phyloP scores from a whole-genome alignment of 306 rosid genomes.

The Casuarina equisetifolia region DNA sequence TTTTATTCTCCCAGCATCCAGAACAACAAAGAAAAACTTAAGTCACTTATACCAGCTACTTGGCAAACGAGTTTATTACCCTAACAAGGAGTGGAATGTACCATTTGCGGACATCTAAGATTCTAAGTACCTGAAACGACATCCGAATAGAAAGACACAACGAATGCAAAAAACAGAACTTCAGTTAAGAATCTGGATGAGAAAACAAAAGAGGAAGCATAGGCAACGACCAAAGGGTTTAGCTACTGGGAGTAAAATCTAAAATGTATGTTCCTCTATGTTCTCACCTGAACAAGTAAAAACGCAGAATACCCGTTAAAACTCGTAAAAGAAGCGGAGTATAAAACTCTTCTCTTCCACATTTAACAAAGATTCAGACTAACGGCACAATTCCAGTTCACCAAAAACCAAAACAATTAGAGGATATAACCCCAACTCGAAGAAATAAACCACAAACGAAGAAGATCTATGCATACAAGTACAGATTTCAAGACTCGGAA shows the following conservation, averaged over 20 bases:
- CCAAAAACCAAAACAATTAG: background rate
- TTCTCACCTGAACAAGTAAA: background rate
- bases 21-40: background rate
- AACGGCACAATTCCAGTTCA: background rate
- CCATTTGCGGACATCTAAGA: background rate
- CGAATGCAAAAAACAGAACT: conserved; percentile 29
- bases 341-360: background rate
- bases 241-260: background rate
- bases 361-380: background rate
- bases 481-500: background rate
- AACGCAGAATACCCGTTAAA: background rate
- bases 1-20: background rate
- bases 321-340: background rate
- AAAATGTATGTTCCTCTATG: background rate
- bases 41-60: background rate
- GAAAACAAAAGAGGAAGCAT: background rate
- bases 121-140: background rate
- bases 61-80: background rate
- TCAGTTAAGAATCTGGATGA: background rate
- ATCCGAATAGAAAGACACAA: conserved; percentile 19
- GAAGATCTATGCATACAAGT: background rate
- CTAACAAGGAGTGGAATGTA: background rate
- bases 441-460: background rate
- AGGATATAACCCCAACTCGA: background rate
- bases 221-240: background rate